Evolutionary conservation across 805 yeast genomes (phyloP).

Genomic region (Schizosaccharomyces osmophilus): DNA sequence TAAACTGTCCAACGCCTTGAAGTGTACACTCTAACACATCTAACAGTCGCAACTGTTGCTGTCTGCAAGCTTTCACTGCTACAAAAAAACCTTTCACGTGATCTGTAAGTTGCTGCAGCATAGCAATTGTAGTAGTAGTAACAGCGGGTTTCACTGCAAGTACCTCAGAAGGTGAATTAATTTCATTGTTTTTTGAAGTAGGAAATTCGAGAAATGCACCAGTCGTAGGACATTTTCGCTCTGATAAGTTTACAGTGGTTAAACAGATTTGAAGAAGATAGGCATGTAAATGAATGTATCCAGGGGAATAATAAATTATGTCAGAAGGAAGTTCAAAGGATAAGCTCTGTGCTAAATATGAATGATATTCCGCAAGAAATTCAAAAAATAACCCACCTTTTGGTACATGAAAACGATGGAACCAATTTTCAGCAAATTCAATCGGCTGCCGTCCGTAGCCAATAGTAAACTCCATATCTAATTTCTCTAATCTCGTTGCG

Average conservation of each 20-base stretch:
- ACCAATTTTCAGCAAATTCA: background rate
- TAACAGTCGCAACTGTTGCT: background rate
- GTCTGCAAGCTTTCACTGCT: background rate
- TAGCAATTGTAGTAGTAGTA: background rate
- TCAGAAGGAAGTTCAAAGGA: background rate
- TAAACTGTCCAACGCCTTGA: background rate
- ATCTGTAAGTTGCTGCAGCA: background rate
- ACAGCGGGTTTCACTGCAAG: background rate
- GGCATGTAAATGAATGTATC: background rate
- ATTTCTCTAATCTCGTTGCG: background rate
- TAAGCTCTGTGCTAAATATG: background rate
- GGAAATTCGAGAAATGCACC: background rate
- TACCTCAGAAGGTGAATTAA: background rate
- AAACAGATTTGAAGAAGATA: background rate
- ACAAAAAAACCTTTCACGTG: background rate
- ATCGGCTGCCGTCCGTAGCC: background rate
- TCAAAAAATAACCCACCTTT: background rate
- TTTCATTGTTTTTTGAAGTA: background rate
- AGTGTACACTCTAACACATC: background rate
- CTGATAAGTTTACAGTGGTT: background rate
- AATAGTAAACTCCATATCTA: background rate
- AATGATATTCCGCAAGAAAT: background rate
- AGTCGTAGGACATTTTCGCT: background rate
- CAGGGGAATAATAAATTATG: background rate
- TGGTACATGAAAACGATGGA: background rate